Evolutionary conservation across 768 basidiomycete species (phyloP).

Genomic region (Boletales sp.): DNA sequence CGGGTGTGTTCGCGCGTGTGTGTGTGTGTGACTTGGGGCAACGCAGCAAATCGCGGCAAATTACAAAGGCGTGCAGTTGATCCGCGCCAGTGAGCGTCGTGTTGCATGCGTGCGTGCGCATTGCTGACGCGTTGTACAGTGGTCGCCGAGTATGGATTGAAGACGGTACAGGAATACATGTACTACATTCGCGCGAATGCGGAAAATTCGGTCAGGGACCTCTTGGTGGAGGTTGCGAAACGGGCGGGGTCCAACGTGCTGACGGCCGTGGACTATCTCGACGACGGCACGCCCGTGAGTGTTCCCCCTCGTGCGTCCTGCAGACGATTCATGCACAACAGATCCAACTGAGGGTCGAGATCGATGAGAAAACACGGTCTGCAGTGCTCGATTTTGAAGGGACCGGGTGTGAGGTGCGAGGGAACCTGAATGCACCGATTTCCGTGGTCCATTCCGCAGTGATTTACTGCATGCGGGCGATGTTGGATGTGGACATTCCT

Average conservation of each 20-base stretch:
- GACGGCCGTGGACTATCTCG: conserved; percentile 76
- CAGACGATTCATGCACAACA: conserved; percentile 21
- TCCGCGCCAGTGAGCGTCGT: conserved; percentile 63
- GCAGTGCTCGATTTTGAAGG: conserved; percentile 85
- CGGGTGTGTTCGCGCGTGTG: background rate
- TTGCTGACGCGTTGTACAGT: conserved; percentile 40
- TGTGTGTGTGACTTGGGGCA: background rate
- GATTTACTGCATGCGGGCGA: conserved; percentile 85
- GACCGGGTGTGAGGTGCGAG: conserved; percentile 79
- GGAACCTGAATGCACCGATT: conserved; percentile 82
- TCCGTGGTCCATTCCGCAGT: conserved; percentile 85
- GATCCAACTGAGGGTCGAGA: conserved; percentile 76
- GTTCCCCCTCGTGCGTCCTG: background rate
- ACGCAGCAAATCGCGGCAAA: conserved; percentile 89
- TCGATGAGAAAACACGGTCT: conserved; percentile 67
- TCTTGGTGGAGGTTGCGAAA: conserved; percentile 72
- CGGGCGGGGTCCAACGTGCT: conserved; percentile 64
- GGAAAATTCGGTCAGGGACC: conserved; percentile 78
- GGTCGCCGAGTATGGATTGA: conserved; percentile 80
- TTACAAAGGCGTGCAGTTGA: conserved; percentile 84
- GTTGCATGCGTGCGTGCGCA: background rate
- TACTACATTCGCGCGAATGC: conserved; percentile 86
- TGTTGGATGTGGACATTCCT: conserved; percentile 85
- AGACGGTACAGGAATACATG: conserved; percentile 93
- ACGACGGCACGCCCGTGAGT: conserved; percentile 80